Conservation (phyloP, 129 eudicot species). For the Daucus carota region DH1_v3.0 NC_030386.2:31758501-31759000, state of each 20-base stretch:
- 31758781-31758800: conserved; percentile 15
- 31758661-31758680: conserved; percentile 20
- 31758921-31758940: conserved; percentile 20
- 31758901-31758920: conserved; percentile 23
- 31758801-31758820: conserved; percentile 18
- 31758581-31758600: conserved; percentile 17
- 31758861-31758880: conserved; percentile 16
- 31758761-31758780: conserved; percentile 17
- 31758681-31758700: conserved; percentile 14
- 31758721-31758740: conserved; percentile 19
- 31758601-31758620: conserved; percentile 12
- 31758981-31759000: conserved; percentile 20
- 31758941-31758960: conserved; percentile 15
- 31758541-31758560: not conserved
- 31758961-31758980: conserved; percentile 22
- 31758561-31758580: conserved; percentile 12
- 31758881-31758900: conserved; percentile 23
- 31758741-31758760: conserved; percentile 16
- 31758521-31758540: not conserved
- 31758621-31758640: conserved; percentile 19
- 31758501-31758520: not conserved
- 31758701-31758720: conserved; percentile 16
- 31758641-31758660: conserved; percentile 18
- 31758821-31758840: conserved; percentile 21
- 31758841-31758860: conserved; percentile 24